A percentile compares a stretch with the other conserved stretches of the same genome.
These are phyloP conservation scores for Larix kaempferi DNA, from an alignment of 75 land plant genomes.

Conservation along the genomic window DNA sequence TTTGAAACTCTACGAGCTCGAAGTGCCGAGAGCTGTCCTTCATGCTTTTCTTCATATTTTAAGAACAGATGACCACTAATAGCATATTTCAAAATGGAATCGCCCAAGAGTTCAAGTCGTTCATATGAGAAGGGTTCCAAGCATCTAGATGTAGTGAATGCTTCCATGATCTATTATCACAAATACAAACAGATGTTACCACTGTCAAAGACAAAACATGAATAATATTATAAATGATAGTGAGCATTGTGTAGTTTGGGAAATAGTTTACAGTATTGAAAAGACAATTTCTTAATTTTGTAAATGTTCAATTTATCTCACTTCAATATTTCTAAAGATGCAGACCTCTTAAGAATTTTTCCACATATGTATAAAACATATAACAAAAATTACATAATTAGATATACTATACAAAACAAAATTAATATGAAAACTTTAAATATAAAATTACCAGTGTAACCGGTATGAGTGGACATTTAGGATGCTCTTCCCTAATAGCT, in stretches of 20 bases:
- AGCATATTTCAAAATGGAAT: slow-evolving; percentile 91
- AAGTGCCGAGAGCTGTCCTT: slow-evolving; percentile 70
- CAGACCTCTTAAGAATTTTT: too few species aligned
- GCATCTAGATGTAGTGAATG: slow-evolving; percentile 79
- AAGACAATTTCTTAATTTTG: too few species aligned
- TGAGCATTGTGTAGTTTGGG: too few species aligned
- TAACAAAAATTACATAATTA: background rate
- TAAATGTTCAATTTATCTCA: too few species aligned
- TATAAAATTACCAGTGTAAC: slow-evolving; percentile 37
- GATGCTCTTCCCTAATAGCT: slow-evolving; percentile 28
- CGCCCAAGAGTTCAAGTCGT: slow-evolving; percentile 85
- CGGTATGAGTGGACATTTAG: slow-evolving; percentile 33
- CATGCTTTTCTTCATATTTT: slow-evolving; percentile 70
- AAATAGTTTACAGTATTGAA: too few species aligned
- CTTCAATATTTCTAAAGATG: too few species aligned
- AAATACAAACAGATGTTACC: background rate
- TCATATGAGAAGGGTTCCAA: slow-evolving; percentile 81
- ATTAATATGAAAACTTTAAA: background rate
- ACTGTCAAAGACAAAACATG: background rate
- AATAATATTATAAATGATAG: too few species aligned
- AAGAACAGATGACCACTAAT: slow-evolving; percentile 79
- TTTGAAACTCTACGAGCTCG: slow-evolving; percentile 64
- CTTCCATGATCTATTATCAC: slow-evolving; percentile 66
- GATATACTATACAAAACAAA: background rate
- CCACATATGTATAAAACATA: too few species aligned